Evolutionary conservation across 768 basidiomycete genomes (phyloP).

Genomic region (Russula earlei): DNA sequence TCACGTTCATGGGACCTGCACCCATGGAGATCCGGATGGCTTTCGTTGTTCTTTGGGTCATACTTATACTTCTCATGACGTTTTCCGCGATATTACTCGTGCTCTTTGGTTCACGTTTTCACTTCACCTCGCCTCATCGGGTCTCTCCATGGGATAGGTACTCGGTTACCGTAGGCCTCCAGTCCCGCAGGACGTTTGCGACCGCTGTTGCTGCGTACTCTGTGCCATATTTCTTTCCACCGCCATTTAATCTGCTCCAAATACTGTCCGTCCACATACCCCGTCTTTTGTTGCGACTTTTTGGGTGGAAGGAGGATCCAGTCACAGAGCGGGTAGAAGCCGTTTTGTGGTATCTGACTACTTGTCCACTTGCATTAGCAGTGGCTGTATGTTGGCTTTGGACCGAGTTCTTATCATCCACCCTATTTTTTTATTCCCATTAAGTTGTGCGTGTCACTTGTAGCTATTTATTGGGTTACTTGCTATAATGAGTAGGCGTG

Average conservation of each 20-base stretch:
- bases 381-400: slow-evolving; percentile 12
- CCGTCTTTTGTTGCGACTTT: slow-evolving; percentile 10
- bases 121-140: slow-evolving; percentile 3
- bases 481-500: too few relatives aligned
- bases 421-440: background rate
- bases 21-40: slow-evolving; percentile 42
- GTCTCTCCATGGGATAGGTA: slow-evolving; percentile 40
- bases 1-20: slow-evolving; percentile 17
- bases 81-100: slow-evolving; percentile 29
- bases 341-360: slow-evolving; percentile 34
- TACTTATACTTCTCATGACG: slow-evolving; percentile 30
- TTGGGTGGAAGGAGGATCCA: slow-evolving; percentile 19
- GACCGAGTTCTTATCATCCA: background rate
- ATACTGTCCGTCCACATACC: slow-evolving; percentile 20
- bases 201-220: slow-evolving; percentile 29
- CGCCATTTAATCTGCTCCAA: slow-evolving; percentile 42
- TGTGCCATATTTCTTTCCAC: slow-evolving; percentile 35
- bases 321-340: slow-evolving; percentile 23
- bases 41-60: slow-evolving; percentile 32
- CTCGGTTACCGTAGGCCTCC: slow-evolving; percentile 33
- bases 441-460: background rate
- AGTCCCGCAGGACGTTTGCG: slow-evolving; percentile 36
- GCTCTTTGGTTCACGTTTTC: slow-evolving; percentile 24
- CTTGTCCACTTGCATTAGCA: slow-evolving; percentile 32
- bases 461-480: too few relatives aligned